These are phyloP conservation scores for Claviceps lovelessii DNA, from an alignment of 2,329 filamentous ascomycete genomes.

Conservation along the genomic window DNA sequence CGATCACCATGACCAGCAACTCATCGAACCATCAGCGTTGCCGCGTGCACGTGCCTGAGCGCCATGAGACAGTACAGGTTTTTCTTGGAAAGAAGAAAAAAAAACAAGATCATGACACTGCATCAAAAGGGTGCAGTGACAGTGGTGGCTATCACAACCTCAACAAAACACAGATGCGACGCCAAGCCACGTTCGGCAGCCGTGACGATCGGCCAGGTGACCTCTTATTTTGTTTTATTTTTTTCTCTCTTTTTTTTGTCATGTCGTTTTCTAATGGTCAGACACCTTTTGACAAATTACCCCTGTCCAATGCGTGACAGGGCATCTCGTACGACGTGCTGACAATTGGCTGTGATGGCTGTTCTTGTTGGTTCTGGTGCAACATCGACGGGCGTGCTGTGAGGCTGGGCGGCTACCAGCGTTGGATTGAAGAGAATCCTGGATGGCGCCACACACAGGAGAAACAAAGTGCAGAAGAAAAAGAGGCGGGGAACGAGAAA, in stretches of 20 bases:
- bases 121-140: not conserved
- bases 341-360: not conserved
- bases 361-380: not conserved
- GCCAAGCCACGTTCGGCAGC: not conserved
- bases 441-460: not conserved
- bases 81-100: no score
- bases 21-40: no score
- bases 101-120: no score
- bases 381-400: not conserved
- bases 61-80: no score
- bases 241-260: not conserved
- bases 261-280: not conserved
- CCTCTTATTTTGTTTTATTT: not conserved
- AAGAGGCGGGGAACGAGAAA: not conserved
- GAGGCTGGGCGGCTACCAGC: no score
- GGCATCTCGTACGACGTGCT: not conserved
- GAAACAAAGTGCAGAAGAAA: not conserved
- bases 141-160: not conserved
- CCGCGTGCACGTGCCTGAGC: no score
- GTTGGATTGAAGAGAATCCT: not conserved
- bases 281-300: not conserved
- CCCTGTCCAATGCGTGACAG: constrained; percentile 1
- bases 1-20: no score
- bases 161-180: not conserved
- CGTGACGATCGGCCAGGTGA: not conserved